Evolutionary conservation across 2,329 filamentous ascomycete species (phyloP), one percentile per base, ranked within the genome.

Genomic region (Davidsoniella neocaledoniae): DNA sequence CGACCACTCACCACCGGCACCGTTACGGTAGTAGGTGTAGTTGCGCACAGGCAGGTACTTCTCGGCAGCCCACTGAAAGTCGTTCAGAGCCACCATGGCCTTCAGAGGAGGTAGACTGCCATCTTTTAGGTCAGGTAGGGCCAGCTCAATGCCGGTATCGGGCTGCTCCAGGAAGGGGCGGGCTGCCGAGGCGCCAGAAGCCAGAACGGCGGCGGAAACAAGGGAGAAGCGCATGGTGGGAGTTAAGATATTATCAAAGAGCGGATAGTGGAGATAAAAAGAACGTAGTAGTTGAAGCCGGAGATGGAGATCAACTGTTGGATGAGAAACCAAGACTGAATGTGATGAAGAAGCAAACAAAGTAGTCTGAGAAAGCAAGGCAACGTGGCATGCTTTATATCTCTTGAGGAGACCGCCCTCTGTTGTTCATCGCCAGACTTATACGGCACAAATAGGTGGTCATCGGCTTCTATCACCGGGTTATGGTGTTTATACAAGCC

Each of bases 11-110:
- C 68, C 68, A 3, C 65, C 69, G 6, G 69, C 67, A 14, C 66
- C 70, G 50, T 66, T 68, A 25, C 69, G 66, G 59, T 72, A 72
- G 60, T 69, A 73, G 12, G 68, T 65, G 53, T 70, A 73, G 25
- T 65, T 56, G 19, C 64, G 61, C 26, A 57, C 57, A 48, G 63
- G 63, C 55, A 72, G 60, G 54, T 64, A 60, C 50, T 67, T 64
- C 10, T 66, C 63, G 16, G 69, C 70, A 3, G 66, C 67, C 59
- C 63, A 72, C 47, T 73, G 68, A 50, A 73, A 73, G 58, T 73
- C 70, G 6, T 67, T 67, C 10, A 72, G 60, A 10, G 63, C 66
- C 0, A 66, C 61, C 16, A 73, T 66, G 19, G 63, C 61, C 45
- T 45, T 38, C 6, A 54, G 46, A 12, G 42, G 26, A 21, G 49